Conservation (phyloP, 306 rosid species). For the Carpinus viminea region DNA sequence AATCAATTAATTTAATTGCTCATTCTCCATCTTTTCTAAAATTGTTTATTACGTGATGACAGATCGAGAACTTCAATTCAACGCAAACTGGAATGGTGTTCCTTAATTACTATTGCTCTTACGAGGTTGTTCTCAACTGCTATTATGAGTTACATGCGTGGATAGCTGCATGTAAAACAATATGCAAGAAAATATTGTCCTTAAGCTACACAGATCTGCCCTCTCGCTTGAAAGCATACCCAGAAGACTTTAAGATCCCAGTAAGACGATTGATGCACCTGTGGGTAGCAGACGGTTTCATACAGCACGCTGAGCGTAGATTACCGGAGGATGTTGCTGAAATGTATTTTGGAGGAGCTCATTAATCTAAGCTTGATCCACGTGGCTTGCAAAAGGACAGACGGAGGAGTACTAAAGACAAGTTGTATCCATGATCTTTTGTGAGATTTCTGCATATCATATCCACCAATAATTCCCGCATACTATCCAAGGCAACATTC, state of each 20-base stretch:
- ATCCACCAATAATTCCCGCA: neutral
- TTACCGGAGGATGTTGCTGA: neutral
- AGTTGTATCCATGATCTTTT: conserved; percentile 1
- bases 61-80: too few relatives aligned
- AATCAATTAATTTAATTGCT: too few relatives aligned
- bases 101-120: too few relatives aligned
- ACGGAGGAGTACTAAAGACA: neutral
- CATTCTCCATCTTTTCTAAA: too few relatives aligned
- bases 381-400: neutral
- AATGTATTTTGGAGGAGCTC: neutral
- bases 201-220: neutral
- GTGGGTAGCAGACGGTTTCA: neutral
- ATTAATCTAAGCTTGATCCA: neutral
- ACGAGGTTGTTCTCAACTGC: too few relatives aligned
- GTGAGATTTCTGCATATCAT: neutral
- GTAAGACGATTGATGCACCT: neutral
- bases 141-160: too few relatives aligned
- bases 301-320: neutral
- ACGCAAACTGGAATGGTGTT: too few relatives aligned
- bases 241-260: neutral
- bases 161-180: neutral
- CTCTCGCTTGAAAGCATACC: neutral
- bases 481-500: neutral
- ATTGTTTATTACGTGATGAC: too few relatives aligned
- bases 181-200: neutral